Base-by-base conservation (phyloP, 352 stramenopile genomes). In the Globisporangium irregulare region DNA sequence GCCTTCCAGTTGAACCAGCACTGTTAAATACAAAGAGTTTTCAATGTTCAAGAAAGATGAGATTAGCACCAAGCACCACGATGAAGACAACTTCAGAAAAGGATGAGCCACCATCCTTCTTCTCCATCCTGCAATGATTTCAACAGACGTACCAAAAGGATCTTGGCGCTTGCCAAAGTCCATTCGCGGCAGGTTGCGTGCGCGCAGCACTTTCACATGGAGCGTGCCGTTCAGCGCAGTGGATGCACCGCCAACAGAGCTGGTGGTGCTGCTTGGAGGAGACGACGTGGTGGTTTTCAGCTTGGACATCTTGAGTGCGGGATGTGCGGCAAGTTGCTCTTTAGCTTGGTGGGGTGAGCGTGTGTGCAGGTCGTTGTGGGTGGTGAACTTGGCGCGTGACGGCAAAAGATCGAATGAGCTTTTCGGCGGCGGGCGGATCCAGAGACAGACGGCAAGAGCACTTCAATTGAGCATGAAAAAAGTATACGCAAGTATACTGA, bases 121-220 rank as follows among this genome's bases (percentile, higher is more conserved):
- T 22, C 20, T 36, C 18, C 69, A 51, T 51, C 43, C 7, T 24
- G 43, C 18, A 5, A 22, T 24, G 6, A 9, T 51, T 27, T 56
- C 22, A 61, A n/a, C 63, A 73, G 5, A 54, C 74, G 57, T 62
- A 93, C 84, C 86, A 51, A 92, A 82, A 2, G 87, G 87, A 69
- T 93, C 82, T 66, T 93, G 84, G 70, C 84, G 87, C 66, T 90
- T 91, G 73, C 83, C 82, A 71, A 90, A 92, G 76, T 92, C 82
- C 78, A 94, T 86, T 22, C 77, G 88, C 27, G 86, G 82, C 64
- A 93, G 67, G 66, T 86, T 87, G 25, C 69, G 69, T 36, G 81
- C 85, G 38, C 71, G 75, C 55, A 93, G 64, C 68, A 93, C 84
- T 59, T 78, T 84, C 50, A 94, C 82, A 69, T 94, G 85, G 56